phyloP scores from a whole-genome alignment of 2,329 filamentous ascomycete genomes.

The Fusarium coicis region DNA sequence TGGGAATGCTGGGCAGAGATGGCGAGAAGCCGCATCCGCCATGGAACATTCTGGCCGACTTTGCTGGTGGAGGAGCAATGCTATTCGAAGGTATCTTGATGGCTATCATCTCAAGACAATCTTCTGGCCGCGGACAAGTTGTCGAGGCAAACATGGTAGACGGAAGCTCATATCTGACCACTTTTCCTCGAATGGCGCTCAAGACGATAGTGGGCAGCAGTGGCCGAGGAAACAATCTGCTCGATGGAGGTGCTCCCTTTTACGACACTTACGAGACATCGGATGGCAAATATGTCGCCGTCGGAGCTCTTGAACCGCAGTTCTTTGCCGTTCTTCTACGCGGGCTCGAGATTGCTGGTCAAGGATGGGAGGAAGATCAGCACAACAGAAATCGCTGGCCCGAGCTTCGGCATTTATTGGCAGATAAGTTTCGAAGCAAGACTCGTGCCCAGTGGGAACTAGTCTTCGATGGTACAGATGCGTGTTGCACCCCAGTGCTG shows the following conservation, averaged over 20 bases:
- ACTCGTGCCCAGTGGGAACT: constrained; percentile 83
- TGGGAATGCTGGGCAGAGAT: constrained; percentile 78
- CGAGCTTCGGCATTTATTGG: constrained; percentile 70
- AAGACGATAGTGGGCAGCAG: constrained; percentile 71
- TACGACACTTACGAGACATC: constrained; percentile 90
- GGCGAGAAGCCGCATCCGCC: constrained; percentile 80
- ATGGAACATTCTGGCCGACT: constrained; percentile 87
- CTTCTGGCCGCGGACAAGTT: constrained; percentile 80
- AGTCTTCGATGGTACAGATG: constrained; percentile 90
- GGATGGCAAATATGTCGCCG: constrained; percentile 82
- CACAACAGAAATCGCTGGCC: constrained; percentile 75
- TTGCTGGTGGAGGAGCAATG: constrained; percentile 86
- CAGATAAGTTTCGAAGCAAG: constrained; percentile 72
- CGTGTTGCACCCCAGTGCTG: constrained; percentile 90
- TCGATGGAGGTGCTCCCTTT: constrained; percentile 88
- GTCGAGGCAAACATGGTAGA: constrained; percentile 99
- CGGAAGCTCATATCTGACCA: constrained; percentile 81
- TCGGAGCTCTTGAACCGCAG: constrained; percentile 90
- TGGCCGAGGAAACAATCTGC: constrained; percentile 77
- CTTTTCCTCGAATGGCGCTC: constrained; percentile 76
- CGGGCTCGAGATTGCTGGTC: constrained; percentile 69
- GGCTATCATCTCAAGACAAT: constrained; percentile 75
- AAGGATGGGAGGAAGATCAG: constrained; percentile 63
- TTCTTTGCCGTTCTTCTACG: constrained; percentile 79
- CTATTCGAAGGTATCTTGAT: constrained; percentile 86